Evolutionary conservation across 2,329 filamentous ascomycete genomes (phyloP).

Genomic region (Chaetomium strumarium): DNA sequence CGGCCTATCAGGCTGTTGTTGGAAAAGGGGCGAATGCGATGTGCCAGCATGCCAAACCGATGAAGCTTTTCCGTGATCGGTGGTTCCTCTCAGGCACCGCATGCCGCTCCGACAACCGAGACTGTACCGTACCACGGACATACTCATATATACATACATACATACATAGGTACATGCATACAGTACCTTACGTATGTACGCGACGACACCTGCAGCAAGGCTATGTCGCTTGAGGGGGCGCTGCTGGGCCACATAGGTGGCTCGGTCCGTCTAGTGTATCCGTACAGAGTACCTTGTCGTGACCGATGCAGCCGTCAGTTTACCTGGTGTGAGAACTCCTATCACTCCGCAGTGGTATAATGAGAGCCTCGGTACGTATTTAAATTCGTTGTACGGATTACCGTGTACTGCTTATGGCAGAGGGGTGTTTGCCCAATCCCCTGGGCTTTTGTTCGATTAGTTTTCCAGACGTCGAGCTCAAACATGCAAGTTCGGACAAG

Average conservation of each 20-base stretch:
- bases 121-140: conserved; percentile 17
- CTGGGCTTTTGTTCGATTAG: conserved; percentile 1
- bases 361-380: no score
- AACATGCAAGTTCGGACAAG: neutral
- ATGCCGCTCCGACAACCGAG: neutral
- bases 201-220: conserved; percentile 18
- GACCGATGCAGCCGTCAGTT: no score
- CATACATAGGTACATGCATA: no score
- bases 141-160: no score
- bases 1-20: neutral
- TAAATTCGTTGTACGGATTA: no score
- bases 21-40: conserved; percentile 7
- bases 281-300: no score
- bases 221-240: conserved; percentile 14
- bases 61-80: conserved; percentile 5
- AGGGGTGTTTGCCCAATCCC: neutral
- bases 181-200: no score
- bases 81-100: conserved; percentile 2
- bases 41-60: neutral
- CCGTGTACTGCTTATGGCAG: no score
- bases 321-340: no score
- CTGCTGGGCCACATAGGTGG: neutral
- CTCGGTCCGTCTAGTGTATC: no score
- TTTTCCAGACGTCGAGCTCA: neutral
- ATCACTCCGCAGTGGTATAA: no score